Evolutionary conservation across 2,329 filamentous ascomycete species (phyloP).

Genomic region (Scytalidium sp.): DNA sequence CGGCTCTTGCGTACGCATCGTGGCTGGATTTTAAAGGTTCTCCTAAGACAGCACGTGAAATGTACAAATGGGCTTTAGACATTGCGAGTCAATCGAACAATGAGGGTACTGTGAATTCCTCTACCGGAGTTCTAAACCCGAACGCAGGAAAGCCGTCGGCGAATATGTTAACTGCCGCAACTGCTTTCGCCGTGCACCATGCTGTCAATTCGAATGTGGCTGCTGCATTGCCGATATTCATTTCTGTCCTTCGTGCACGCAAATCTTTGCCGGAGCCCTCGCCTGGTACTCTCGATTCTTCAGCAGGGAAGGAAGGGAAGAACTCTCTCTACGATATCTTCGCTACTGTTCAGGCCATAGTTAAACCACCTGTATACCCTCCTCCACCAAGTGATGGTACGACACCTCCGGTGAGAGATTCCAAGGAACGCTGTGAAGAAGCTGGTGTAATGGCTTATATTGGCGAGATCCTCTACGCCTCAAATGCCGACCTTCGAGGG

Average conservation of each 20-base stretch:
- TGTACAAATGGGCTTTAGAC: constrained; percentile 74
- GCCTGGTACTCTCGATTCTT: constrained; percentile 16
- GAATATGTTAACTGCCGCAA: constrained; percentile 74
- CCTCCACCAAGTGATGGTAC: constrained; percentile 68
- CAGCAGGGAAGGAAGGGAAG: constrained; percentile 12
- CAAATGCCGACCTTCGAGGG: constrained; percentile 35
- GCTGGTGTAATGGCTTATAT: constrained; percentile 86
- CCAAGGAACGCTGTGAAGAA: constrained; percentile 74
- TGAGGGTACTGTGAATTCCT: constrained; percentile 52
- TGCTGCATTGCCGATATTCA: constrained; percentile 75
- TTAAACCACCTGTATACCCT: constrained; percentile 63
- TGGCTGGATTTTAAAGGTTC: constrained; percentile 78
- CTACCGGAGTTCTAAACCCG: constrained; percentile 64
- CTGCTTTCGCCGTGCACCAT: constrained; percentile 74
- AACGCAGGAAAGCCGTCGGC: constrained; percentile 56
- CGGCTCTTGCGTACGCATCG: constrained; percentile 77
- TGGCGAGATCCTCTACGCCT: constrained; percentile 85
- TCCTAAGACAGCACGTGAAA: constrained; percentile 62
- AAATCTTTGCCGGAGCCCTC: constrained; percentile 50
- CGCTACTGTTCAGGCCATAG: constrained; percentile 23
- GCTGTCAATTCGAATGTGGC: constrained; percentile 66
- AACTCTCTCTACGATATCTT: constrained; percentile 23
- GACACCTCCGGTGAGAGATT: constrained; percentile 59
- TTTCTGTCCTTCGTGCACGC: constrained; percentile 79
- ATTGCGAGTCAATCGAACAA: constrained; percentile 59